Conservation (phyloP, 345 rosid species). For the Trapa incisa region DNA sequence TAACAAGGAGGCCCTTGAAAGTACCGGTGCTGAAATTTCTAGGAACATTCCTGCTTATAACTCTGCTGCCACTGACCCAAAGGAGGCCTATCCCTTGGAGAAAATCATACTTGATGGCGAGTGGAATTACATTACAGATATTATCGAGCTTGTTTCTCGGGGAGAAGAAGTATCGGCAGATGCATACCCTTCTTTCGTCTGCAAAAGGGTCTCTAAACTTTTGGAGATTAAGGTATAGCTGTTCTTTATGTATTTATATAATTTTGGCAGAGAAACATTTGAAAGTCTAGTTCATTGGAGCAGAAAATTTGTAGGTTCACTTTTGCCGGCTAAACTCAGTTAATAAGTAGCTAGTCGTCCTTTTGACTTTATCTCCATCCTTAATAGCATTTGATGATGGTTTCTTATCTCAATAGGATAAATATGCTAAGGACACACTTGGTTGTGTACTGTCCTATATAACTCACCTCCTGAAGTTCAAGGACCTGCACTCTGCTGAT, state of each 20-base stretch:
- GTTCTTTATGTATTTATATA: not conserved
- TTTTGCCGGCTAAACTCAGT: not conserved
- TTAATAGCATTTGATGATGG: slow-evolving; percentile 27
- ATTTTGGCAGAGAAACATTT: not conserved
- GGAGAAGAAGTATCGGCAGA: slow-evolving; percentile 19
- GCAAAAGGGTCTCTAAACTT: slow-evolving; percentile 54
- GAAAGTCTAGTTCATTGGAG: not conserved
- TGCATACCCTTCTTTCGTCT: slow-evolving; percentile 51
- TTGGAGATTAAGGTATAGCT: slow-evolving; percentile 36
- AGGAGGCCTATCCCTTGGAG: slow-evolving; percentile 64
- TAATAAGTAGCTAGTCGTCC: not conserved
- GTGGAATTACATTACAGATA: slow-evolving; percentile 53
- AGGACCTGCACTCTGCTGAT: slow-evolving; percentile 42
- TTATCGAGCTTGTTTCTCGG: slow-evolving; percentile 25
- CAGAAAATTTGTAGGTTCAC: not conserved
- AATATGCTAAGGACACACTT: slow-evolving; percentile 30
- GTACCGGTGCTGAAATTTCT: slow-evolving; percentile 22
- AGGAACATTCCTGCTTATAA: slow-evolving; percentile 71
- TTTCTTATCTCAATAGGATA: not conserved
- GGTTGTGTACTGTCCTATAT: slow-evolving; percentile 40
- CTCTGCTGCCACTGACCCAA: slow-evolving; percentile 37
- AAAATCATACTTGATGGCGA: slow-evolving; percentile 57
- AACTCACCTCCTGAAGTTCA: slow-evolving; percentile 72
- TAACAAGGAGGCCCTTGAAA: slow-evolving; percentile 50
- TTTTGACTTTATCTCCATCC: slow-evolving; percentile 4